These are phyloP conservation scores for Royoungia palumana DNA, from an alignment of 768 basidiomycete genomes.

Conservation along the genomic window DNA sequence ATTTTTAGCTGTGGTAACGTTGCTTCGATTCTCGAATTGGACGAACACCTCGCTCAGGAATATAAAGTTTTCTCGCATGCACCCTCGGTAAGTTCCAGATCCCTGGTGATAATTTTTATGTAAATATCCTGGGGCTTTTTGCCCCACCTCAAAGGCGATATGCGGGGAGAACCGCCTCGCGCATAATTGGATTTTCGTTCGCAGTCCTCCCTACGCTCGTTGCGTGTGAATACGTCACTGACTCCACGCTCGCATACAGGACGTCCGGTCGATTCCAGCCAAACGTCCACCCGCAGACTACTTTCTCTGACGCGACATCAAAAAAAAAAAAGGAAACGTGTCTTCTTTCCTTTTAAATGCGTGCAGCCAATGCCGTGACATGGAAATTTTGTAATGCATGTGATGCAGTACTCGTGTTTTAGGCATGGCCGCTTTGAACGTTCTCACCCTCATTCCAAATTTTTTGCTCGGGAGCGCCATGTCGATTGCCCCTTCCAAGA, in stretches of 20 bases:
- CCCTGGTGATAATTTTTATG: slow-evolving; percentile 8
- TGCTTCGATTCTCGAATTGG: slow-evolving; percentile 90
- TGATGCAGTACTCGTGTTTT: slow-evolving; percentile 24
- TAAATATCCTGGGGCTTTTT: slow-evolving; percentile 15
- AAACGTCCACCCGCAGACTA: slow-evolving; percentile 88
- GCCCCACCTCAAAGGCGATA: slow-evolving; percentile 21
- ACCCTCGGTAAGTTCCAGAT: slow-evolving; percentile 58
- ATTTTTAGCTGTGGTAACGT: slow-evolving; percentile 84
- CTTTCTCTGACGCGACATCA: slow-evolving; percentile 53
- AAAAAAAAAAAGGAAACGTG: slow-evolving; percentile 7
- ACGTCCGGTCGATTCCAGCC: slow-evolving; percentile 75
- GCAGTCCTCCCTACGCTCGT: neutral
- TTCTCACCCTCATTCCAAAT: slow-evolving; percentile 20
- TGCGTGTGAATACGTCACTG: neutral
- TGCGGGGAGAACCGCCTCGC: slow-evolving; percentile 21
- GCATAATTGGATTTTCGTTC: slow-evolving; percentile 4
- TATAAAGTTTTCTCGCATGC: slow-evolving; percentile 96
- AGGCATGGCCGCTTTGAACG: slow-evolving; percentile 23
- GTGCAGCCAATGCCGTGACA: slow-evolving; percentile 18
- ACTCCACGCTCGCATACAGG: slow-evolving; percentile 46
- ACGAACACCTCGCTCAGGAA: slow-evolving; percentile 89
- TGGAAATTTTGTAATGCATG: slow-evolving; percentile 8
- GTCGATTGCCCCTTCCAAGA: slow-evolving; percentile 6
- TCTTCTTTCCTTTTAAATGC: slow-evolving; percentile 15
- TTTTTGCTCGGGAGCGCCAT: slow-evolving; percentile 21